Conservation (phyloP, 106 monocot species). For the Hemerocallis citrina region DNA sequence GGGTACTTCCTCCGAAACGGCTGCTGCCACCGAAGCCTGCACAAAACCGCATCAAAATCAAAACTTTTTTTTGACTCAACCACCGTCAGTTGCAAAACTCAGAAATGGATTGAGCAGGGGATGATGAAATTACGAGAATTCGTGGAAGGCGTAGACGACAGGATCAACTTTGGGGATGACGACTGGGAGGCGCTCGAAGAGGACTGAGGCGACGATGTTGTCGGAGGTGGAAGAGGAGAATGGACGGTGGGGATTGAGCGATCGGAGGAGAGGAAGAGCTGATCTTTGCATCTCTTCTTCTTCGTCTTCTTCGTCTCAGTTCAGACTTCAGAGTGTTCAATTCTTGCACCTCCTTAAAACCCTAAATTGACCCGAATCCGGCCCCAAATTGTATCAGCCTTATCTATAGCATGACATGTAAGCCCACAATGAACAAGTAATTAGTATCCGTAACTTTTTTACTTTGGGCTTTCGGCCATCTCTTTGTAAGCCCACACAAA, state of each 20-base stretch:
- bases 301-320: no score
- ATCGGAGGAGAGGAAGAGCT: slow-evolving; percentile 10
- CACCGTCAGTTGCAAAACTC: background rate
- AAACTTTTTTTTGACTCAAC: background rate
- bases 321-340: no score
- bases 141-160: slow-evolving; percentile 80
- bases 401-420: no score
- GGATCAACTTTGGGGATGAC: slow-evolving; percentile 92
- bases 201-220: slow-evolving; percentile 67
- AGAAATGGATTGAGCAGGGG: background rate
- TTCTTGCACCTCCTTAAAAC: no score
- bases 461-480: no score
- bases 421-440: no score
- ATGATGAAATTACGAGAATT: slow-evolving; percentile 81
- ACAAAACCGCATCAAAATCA: background rate
- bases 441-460: no score
- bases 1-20: slow-evolving; percentile 56
- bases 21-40: slow-evolving; percentile 80
- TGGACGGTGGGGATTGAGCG: slow-evolving; percentile 5
- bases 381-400: no score
- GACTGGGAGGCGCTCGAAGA: slow-evolving; percentile 87
- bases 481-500: no score
- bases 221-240: slow-evolving; percentile 17
- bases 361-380: no score
- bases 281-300: slow-evolving; percentile 23